Base-by-base conservation (phyloP, 805 yeast genomes). In the Cyberlindnera amylophila region DNA sequence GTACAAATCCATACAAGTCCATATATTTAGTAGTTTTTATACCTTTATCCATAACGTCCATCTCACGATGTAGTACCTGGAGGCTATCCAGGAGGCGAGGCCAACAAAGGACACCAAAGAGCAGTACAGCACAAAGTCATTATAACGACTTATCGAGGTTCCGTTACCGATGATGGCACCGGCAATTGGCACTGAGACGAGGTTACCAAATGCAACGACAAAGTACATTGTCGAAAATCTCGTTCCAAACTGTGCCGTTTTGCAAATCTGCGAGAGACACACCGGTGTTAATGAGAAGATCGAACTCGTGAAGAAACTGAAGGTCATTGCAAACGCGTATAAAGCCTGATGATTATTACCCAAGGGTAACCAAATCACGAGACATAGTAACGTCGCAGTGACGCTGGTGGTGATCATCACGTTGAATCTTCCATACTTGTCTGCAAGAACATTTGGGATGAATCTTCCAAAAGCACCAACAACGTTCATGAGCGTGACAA, bases 141-240 rank as follows among this genome's bases (percentile, higher is more conserved):
- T 42, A 28, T 42, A 42, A 18, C 17, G 32, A 7, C 28, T 10
- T 19, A 34, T 27, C 9, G 24, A 13, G 2, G 18, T 6, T 11
- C 68, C 62, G 2, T 58, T 39, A 2, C 65, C 65, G 39, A 75
- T 71, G 29, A 74, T 61, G 3, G 71, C 70, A 45, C 79, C 73
- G 4, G 78, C 71, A 19, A 72, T 62, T 1, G 81, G 81, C 23
- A 77, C 64, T 27, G 73, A 67, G 18, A 76, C 66, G 34, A 77
- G 59, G 19, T 69, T 66, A 8, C 74, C 69, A 44, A 80, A 64
- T 2, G 86, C 74, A 17, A 46, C 50, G 4, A 52, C 16, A 36
- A 78, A 78, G 58, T 80, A 82, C 50, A 80, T 72, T 6, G 86
- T 71, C 0, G 89, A 88, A 51, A 78, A 84, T 16, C 83, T 62